Evolutionary conservation across 2,329 filamentous ascomycete genomes (phyloP).

Genomic region (Fusarium burgessii): DNA sequence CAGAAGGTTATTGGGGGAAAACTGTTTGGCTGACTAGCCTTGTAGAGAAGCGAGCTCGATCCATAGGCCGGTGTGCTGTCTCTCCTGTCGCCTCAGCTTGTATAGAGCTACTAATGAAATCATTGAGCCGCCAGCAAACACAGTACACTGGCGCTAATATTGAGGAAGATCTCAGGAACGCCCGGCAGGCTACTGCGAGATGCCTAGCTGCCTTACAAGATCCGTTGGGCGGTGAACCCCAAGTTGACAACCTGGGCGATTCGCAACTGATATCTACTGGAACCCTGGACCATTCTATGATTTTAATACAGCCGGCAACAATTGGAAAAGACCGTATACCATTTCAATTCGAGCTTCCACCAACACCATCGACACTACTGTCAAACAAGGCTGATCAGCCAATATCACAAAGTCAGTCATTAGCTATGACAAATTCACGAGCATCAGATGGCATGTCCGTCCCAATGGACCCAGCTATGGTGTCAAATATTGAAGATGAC

Average conservation of each 20-base stretch:
- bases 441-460: background rate
- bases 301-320: background rate
- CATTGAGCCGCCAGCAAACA: background rate
- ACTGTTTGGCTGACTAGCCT: background rate
- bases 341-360: background rate
- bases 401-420: background rate
- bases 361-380: background rate
- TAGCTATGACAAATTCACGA: background rate
- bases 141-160: background rate
- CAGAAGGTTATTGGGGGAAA: background rate
- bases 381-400: background rate
- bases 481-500: background rate
- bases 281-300: fast-evolving
- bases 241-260: fast-evolving
- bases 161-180: fast-evolving
- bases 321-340: no score
- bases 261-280: fast-evolving
- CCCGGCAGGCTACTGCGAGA: background rate
- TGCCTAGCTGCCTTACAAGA: background rate
- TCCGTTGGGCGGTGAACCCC: fast-evolving
- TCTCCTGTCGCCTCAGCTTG: background rate
- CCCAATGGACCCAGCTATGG: background rate
- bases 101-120: background rate
- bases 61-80: background rate
- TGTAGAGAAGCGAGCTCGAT: background rate